A percentile compares a stretch with the other conserved stretches of the same genome.
Conservation (phyloP, 495 filamentous ascomycete species). For the Trichocladium uniseriatum region DNA sequence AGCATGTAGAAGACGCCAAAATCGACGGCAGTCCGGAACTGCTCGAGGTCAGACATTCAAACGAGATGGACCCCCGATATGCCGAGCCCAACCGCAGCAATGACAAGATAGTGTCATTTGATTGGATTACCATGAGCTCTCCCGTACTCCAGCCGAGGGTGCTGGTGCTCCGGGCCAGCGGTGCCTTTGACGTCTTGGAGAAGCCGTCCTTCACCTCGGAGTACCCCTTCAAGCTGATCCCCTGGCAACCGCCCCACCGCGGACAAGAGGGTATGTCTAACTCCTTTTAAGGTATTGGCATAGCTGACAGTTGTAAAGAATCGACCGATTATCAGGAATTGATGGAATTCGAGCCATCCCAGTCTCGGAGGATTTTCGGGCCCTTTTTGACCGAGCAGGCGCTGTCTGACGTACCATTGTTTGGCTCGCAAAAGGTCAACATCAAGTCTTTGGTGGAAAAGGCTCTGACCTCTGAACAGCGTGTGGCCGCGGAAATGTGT, state of each 20-base stretch:
- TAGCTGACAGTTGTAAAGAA: conserved; percentile 18
- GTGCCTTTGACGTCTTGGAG: conserved; percentile 56
- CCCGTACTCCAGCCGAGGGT: conserved; percentile 53
- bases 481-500: conserved; percentile 22
- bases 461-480: conserved; percentile 20
- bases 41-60: conserved; percentile 42
- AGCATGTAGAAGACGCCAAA: conserved; percentile 38
- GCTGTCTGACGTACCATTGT: conserved; percentile 35
- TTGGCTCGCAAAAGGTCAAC: conserved; percentile 33
- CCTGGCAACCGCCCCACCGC: conserved; percentile 37
- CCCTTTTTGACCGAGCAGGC: conserved; percentile 36
- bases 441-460: conserved; percentile 27
- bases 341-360: conserved; percentile 38
- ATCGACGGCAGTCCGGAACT: conserved; percentile 40
- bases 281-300: not conserved
- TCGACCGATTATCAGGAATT: conserved; percentile 34
- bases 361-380: conserved; percentile 34
- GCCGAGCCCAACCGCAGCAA: conserved; percentile 38
- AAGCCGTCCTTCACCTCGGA: conserved; percentile 47
- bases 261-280: conserved; percentile 35
- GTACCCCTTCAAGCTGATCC: conserved; percentile 41
- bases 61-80: conserved; percentile 45
- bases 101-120: conserved; percentile 72
- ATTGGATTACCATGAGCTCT: conserved; percentile 62
- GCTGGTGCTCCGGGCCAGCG: conserved; percentile 58